phyloP scores from a whole-genome alignment of 192 early-diverging fungal genomes.

The Rhizophagus clarus region DNA sequence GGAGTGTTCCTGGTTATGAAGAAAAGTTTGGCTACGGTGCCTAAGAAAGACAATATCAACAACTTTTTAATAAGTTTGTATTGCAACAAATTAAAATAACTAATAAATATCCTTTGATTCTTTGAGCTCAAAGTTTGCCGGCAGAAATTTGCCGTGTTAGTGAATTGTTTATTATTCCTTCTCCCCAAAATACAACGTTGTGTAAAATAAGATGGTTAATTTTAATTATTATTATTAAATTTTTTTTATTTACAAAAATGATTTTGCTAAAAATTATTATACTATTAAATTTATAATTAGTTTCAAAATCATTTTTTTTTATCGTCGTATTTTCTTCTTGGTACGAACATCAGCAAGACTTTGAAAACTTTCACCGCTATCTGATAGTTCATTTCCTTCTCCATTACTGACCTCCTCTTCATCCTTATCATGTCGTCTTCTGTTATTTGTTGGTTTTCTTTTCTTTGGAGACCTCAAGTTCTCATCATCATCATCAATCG shows the following conservation, averaged over 20 bases:
- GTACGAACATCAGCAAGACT: constrained; percentile 8
- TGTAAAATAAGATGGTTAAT: too few relatives aligned
- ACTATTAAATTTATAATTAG: background rate
- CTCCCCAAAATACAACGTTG: too few relatives aligned
- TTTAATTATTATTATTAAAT: too few relatives aligned
- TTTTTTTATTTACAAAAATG: too few relatives aligned
- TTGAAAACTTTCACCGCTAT: background rate
- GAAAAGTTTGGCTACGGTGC: constrained; percentile 75
- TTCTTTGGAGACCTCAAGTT: background rate
- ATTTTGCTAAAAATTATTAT: too few relatives aligned
- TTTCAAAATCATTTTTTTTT: background rate
- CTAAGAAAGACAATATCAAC: background rate
- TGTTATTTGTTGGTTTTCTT: background rate
- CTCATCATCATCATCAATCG: constrained; percentile 6
- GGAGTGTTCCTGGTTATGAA: constrained; percentile 93
- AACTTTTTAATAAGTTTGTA: too few relatives aligned
- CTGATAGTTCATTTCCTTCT: background rate
- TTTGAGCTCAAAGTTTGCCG: too few relatives aligned
- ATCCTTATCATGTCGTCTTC: background rate
- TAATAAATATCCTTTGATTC: too few relatives aligned
- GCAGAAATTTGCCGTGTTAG: too few relatives aligned
- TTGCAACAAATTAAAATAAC: too few relatives aligned
- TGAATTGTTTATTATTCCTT: too few relatives aligned
- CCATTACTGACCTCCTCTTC: background rate
- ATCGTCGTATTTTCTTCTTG: constrained; percentile 4